A percentile compares a stretch with the other conserved stretches of the same genome.
These are phyloP conservation scores for Hsuehochloa calcarea DNA, from an alignment of 176 grass and related monocot genomes.

Conservation along the genomic window DNA sequence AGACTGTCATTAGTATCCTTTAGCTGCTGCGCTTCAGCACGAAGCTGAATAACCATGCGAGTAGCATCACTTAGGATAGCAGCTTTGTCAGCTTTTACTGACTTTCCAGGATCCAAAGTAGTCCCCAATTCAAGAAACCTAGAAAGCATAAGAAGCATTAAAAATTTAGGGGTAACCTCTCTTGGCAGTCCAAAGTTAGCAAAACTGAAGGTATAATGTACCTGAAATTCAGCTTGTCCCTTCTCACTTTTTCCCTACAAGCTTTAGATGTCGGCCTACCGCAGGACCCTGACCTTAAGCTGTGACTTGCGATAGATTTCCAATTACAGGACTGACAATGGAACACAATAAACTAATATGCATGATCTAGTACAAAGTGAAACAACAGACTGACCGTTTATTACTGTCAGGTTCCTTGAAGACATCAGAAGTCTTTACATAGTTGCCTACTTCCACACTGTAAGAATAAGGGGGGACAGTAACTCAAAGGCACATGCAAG, in stretches of 20 bases:
- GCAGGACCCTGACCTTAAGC: conserved; percentile 49
- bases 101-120: conserved; percentile 66
- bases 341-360: not conserved
- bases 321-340: conserved; percentile 16
- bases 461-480: not conserved
- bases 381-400: conserved; percentile 52
- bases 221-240: conserved; percentile 73
- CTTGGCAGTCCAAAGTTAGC: not conserved
- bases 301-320: conserved; percentile 30
- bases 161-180: not conserved
- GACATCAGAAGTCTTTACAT: conserved; percentile 34
- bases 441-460: conserved; percentile 57
- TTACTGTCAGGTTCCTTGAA: conserved; percentile 51
- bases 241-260: conserved; percentile 66
- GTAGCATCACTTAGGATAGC: conserved; percentile 72
- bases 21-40: conserved; percentile 53
- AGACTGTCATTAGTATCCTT: conserved; percentile 68
- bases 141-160: conserved; percentile 10
- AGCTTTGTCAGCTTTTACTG: conserved; percentile 67
- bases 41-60: conserved; percentile 67
- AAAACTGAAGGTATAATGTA: conserved; percentile 18
- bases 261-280: conserved; percentile 65
- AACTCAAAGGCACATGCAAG: not conserved
- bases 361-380: not conserved
- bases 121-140: conserved; percentile 74